Percentiles rank a stretch among this genome's conserved stretches.
Conservation (phyloP, 495 filamentous ascomycete genomes). For the Cercophora samala region DNA sequence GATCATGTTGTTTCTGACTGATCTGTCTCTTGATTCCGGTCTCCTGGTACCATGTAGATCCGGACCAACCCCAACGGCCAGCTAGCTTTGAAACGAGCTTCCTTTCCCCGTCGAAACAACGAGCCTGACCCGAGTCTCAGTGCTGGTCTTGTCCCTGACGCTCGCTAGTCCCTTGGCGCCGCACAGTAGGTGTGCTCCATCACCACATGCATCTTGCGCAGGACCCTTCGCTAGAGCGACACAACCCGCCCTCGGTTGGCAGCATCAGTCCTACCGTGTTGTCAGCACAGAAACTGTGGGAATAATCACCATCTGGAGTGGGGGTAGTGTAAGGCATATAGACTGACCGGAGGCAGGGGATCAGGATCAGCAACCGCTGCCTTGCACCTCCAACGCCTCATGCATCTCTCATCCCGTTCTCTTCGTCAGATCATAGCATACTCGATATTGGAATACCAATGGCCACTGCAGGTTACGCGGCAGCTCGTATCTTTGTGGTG, state of each 20-base stretch:
- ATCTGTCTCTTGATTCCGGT: background rate
- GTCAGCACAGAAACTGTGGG: background rate
- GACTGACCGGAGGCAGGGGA: too few relatives aligned
- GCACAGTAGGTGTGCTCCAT: background rate
- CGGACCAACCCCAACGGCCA: background rate
- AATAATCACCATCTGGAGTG: too few relatives aligned
- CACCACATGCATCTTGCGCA: background rate
- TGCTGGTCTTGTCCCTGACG: background rate
- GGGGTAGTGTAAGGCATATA: too few relatives aligned
- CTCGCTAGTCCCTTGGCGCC: background rate
- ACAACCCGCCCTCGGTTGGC: background rate
- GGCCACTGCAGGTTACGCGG: constrained; percentile 21
- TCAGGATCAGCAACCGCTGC: too few relatives aligned
- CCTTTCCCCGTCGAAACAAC: background rate
- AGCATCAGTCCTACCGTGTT: background rate
- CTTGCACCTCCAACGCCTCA: too few relatives aligned
- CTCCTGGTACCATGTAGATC: background rate
- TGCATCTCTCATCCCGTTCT: background rate
- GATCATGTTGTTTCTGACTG: background rate
- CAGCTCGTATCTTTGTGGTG: constrained; percentile 26
- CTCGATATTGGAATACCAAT: background rate
- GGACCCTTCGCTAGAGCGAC: background rate
- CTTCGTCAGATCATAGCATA: background rate
- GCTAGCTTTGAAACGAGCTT: background rate
- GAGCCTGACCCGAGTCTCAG: background rate